These are phyloP conservation scores for Fusarium incarnatum DNA, from an alignment of 2,329 filamentous ascomycete genomes.

Conservation along the genomic window DNA sequence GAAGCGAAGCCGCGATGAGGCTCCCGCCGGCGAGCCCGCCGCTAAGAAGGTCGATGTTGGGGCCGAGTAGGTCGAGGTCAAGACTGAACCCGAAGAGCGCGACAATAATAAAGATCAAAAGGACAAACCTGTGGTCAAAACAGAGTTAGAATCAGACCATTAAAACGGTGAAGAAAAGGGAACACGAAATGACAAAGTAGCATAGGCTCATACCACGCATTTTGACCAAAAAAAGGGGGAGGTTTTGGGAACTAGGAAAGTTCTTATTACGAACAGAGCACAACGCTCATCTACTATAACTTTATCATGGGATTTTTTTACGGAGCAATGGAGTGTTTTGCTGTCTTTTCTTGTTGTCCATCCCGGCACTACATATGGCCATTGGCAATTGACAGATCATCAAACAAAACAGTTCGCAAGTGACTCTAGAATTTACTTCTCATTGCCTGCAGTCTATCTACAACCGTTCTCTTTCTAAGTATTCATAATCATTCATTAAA, in stretches of 20 bases:
- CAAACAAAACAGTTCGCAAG: constrained; percentile 18
- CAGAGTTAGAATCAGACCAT: constrained; percentile 37
- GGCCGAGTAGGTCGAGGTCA: constrained; percentile 64
- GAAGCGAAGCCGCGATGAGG: constrained; percentile 68
- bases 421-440: not conserved
- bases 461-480: not conserved
- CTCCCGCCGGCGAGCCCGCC: constrained; percentile 57
- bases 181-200: constrained; percentile 7
- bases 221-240: constrained; percentile 20
- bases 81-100: constrained; percentile 49
- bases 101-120: not conserved
- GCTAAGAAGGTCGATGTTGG: constrained; percentile 73
- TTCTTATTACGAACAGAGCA: constrained; percentile 7
- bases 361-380: constrained; percentile 27
- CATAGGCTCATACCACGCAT: constrained; percentile 40
- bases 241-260: not conserved
- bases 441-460: constrained; percentile 16
- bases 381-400: constrained; percentile 33
- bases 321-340: constrained; percentile 37
- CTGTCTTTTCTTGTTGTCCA: constrained; percentile 30
- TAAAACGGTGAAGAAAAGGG: not conserved
- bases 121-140: constrained; percentile 50
- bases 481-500: not conserved
- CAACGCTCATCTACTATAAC: constrained; percentile 29
- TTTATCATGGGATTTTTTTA: constrained; percentile 43